These are phyloP conservation scores for Oryza officinalis DNA, from an alignment of 176 grass and related monocot species.

Conservation along the genomic window DNA sequence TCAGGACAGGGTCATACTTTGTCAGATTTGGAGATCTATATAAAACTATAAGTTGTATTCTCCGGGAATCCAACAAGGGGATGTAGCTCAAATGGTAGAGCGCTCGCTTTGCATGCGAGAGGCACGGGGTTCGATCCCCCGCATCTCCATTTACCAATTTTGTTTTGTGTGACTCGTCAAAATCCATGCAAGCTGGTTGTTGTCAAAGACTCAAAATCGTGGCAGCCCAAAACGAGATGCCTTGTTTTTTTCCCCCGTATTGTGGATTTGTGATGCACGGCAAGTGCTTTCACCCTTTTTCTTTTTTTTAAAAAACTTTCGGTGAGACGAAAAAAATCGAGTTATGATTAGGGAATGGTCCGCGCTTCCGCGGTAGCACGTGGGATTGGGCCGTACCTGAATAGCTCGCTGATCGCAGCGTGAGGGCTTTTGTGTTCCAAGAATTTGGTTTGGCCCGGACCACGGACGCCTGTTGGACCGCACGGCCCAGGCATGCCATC, in stretches of 20 bases:
- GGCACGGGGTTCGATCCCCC: conserved; percentile 97
- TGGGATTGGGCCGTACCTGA: background rate
- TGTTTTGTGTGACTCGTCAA: no score
- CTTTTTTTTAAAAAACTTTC: background rate
- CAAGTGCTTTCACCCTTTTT: background rate
- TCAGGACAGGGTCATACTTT: no score
- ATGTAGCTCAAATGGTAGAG: conserved; percentile 99
- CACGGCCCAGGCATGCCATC: background rate
- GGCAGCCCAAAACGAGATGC: no score
- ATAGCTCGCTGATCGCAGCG: background rate
- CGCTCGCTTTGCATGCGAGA: conserved; percentile 99
- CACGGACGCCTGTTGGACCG: background rate
- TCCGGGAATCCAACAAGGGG: background rate
- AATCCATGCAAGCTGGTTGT: no score
- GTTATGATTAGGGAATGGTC: no score
- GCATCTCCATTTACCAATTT: conserved; percentile 57
- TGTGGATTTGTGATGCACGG: background rate
- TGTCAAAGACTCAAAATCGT: no score
- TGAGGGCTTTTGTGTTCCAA: background rate
- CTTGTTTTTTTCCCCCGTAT: background rate
- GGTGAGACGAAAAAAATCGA: background rate
- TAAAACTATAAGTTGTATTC: no score
- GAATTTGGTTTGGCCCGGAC: background rate
- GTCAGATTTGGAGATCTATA: no score
- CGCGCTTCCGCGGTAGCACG: no score